These are phyloP conservation scores for Tolypocladium endophyticum DNA, from an alignment of 2,329 filamentous ascomycete genomes.

Conservation along the genomic window DNA sequence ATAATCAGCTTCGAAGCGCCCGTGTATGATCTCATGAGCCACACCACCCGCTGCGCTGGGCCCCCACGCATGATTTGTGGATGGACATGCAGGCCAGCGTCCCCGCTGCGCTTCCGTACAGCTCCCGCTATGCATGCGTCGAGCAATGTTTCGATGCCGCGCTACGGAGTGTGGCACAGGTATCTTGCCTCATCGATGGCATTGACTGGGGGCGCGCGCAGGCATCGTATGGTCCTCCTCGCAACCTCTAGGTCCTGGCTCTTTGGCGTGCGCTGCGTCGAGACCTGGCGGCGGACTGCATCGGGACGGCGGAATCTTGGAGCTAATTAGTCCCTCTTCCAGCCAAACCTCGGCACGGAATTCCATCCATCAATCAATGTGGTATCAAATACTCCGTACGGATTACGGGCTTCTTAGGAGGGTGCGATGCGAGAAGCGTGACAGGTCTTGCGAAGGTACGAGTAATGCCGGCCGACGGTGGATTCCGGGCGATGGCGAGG, in stretches of 20 bases:
- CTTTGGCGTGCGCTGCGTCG: background rate
- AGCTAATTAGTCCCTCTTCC: background rate
- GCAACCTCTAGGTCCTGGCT: background rate
- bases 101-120: constrained; percentile 1
- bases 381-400: too few species aligned
- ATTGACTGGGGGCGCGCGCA: background rate
- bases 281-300: too few species aligned
- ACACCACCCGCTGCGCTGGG: background rate
- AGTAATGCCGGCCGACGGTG: background rate
- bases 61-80: constrained; percentile 6
- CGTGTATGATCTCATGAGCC: constrained; percentile 23
- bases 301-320: background rate
- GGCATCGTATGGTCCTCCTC: background rate
- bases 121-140: background rate
- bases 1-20: constrained; percentile 1
- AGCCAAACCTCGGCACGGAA: background rate
- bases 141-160: constrained; percentile 1
- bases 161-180: background rate
- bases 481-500: background rate
- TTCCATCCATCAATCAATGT: background rate
- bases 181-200: background rate
- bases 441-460: background rate
- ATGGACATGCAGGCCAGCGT: constrained; percentile 3
- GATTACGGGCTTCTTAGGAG: background rate
- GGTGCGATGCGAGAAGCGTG: background rate